Evolutionary conservation across 2,329 filamentous ascomycete species (phyloP).

Genomic region (Chalaropsis thielavioides): DNA sequence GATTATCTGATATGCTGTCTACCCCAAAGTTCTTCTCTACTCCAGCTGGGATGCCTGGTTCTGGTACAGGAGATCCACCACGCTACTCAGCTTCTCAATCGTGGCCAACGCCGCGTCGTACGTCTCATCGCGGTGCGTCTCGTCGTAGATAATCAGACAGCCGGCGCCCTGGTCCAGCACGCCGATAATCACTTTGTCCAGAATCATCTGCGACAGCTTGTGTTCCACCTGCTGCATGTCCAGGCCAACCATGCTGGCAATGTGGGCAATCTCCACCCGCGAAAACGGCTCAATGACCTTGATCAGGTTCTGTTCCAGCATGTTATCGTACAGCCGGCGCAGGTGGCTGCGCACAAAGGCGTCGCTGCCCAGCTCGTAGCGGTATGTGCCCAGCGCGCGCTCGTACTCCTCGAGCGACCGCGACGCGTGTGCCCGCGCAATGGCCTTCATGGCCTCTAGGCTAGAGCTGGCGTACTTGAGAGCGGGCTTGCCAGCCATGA

Average conservation of each 20-base stretch:
- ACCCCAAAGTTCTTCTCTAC: constrained; percentile 31
- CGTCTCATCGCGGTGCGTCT: constrained; percentile 80
- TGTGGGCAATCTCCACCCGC: constrained; percentile 88
- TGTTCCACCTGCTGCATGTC: constrained; percentile 95
- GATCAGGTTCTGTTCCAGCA: constrained; percentile 98
- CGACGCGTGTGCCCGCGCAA: constrained; percentile 88
- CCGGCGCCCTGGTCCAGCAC: constrained; percentile 96
- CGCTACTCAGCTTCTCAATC: constrained; percentile 91
- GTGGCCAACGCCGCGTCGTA: constrained; percentile 91
- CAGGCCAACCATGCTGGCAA: constrained; percentile 93
- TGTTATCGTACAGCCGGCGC: constrained; percentile 87
- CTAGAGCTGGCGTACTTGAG: constrained; percentile 91
- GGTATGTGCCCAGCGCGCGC: constrained; percentile 74
- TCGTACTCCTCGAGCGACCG: constrained; percentile 96
- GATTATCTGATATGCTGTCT: constrained; percentile 3
- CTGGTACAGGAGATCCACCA: constrained; percentile 93
- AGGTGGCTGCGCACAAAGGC: constrained; percentile 95
- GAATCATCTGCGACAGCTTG: constrained; percentile 98
- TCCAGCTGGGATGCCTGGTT: constrained; percentile 94
- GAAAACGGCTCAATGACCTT: constrained; percentile 99
- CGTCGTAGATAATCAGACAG: constrained; percentile 92
- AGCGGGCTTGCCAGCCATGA: constrained; percentile 93
- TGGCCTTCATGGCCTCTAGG: constrained; percentile 97
- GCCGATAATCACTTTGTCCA: constrained; percentile 97
- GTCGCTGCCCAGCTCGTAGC: constrained; percentile 86